Percentiles rank a stretch among this genome's conserved stretches.
phyloP scores from a whole-genome alignment of 768 basidiomycete species.

The Mycena galericulata region DNA sequence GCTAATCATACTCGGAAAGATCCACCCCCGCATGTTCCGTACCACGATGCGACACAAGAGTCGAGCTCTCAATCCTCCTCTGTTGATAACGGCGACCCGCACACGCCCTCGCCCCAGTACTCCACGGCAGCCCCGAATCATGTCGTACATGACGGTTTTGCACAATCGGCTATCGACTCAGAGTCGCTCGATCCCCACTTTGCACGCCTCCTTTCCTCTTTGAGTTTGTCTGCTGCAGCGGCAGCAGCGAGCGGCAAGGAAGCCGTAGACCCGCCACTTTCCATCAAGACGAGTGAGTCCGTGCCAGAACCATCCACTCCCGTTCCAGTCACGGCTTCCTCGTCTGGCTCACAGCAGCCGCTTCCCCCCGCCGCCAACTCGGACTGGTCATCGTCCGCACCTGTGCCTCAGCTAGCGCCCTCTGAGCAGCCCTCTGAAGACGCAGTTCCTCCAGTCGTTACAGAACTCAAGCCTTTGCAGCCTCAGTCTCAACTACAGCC shows the following conservation, averaged over 20 bases:
- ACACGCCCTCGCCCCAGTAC: conserved; percentile 73
- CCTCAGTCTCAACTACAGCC: conserved; percentile 9
- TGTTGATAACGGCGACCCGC: conserved; percentile 68
- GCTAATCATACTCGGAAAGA: conserved; percentile 30
- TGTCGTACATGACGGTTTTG: conserved; percentile 47
- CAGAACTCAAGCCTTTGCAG: conserved; percentile 2
- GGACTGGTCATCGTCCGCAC: conserved; percentile 41
- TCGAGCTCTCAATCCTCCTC: conserved; percentile 78
- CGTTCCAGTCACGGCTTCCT: conserved; percentile 38
- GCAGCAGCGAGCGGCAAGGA: conserved; percentile 38
- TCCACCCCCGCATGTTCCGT: conserved; percentile 37
- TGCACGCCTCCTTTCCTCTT: conserved; percentile 71
- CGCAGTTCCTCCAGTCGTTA: conserved; percentile 19
- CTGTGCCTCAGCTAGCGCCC: conserved; percentile 27
- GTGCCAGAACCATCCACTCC: conserved; percentile 37
- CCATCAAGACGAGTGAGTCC: conserved; percentile 25
- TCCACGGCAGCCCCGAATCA: conserved; percentile 50
- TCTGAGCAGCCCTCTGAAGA: conserved; percentile 25
- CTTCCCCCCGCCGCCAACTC: too few species aligned
- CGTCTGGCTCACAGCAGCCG: conserved; percentile 29
- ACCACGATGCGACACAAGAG: conserved; percentile 60
- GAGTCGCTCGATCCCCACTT: conserved; percentile 74
- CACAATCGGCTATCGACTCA: conserved; percentile 42
- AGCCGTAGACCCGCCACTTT: conserved; percentile 23
- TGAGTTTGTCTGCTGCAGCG: conserved; percentile 69